Conservation (phyloP, 495 filamentous ascomycete species). For the Podospora pseudocomata region DNA sequence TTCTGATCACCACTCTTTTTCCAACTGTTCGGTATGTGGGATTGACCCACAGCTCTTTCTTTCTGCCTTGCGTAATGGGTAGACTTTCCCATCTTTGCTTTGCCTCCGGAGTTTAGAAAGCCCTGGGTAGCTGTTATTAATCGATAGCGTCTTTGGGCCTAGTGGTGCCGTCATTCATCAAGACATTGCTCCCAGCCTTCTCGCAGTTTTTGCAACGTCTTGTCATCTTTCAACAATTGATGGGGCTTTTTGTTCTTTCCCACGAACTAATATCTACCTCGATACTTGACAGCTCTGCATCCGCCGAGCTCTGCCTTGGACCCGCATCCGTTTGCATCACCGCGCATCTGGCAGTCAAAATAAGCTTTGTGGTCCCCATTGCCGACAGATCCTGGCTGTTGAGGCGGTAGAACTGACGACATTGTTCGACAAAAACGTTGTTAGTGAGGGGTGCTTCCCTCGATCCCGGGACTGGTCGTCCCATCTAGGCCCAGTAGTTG, state of each 20-base stretch:
- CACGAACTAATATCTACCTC: neutral
- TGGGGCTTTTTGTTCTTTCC: too few relatives aligned
- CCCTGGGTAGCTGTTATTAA: neutral
- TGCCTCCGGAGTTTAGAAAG: neutral
- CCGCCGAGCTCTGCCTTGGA: neutral
- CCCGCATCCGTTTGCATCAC: neutral
- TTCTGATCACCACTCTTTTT: neutral
- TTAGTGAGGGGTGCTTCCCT: neutral
- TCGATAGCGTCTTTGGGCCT: neutral
- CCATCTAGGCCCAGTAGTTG: neutral
- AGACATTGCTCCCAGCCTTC: neutral
- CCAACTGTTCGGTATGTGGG: neutral
- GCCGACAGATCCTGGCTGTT: neutral
- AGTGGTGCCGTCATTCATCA: neutral
- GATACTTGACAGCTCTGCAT: neutral
- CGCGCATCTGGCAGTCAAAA: neutral
- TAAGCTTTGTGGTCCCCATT: neutral
- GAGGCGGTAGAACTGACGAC: neutral
- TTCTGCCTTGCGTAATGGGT: neutral
- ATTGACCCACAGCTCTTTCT: neutral
- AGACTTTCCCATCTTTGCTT: neutral
- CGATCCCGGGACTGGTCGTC: neutral
- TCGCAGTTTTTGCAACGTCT: too few relatives aligned
- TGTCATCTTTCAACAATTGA: too few relatives aligned
- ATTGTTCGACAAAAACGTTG: neutral